These are phyloP conservation scores for Podaxis sp. DNA, from an alignment of 768 basidiomycete genomes.

Conservation along the genomic window DNA sequence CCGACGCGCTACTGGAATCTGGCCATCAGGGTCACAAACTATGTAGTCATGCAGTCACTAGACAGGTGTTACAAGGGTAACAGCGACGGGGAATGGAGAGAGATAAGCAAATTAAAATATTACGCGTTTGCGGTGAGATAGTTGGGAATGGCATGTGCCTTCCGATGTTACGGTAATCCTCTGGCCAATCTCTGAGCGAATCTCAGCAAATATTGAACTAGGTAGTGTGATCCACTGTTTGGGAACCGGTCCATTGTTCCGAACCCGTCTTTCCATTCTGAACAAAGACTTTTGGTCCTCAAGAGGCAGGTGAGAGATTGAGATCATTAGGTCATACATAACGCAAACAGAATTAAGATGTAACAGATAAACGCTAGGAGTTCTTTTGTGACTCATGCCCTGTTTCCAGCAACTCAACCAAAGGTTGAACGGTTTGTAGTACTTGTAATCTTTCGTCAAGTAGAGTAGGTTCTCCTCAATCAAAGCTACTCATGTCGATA, in stretches of 20 bases:
- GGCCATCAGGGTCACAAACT: neutral
- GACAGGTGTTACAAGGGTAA: neutral
- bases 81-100: conserved; percentile 11
- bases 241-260: conserved; percentile 8
- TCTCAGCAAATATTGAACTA: conserved; percentile 1
- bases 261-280: neutral
- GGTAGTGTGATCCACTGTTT: neutral
- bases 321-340: neutral
- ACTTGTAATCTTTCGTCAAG: neutral
- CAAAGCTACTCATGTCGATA: conserved; percentile 61
- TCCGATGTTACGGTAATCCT: conserved; percentile 6
- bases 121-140: neutral
- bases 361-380: neutral
- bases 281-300: neutral
- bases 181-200: conserved; percentile 3
- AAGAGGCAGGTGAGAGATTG: neutral
- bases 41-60: neutral
- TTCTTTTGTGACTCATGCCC: neutral
- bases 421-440: neutral
- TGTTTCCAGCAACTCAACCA: no score
- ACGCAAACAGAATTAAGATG: neutral
- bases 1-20: neutral
- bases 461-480: conserved; percentile 30
- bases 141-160: conserved; percentile 3
- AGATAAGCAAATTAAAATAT: conserved; percentile 1